Conservation (phyloP, 345 rosid genomes). For the Populus simonii region DNA sequence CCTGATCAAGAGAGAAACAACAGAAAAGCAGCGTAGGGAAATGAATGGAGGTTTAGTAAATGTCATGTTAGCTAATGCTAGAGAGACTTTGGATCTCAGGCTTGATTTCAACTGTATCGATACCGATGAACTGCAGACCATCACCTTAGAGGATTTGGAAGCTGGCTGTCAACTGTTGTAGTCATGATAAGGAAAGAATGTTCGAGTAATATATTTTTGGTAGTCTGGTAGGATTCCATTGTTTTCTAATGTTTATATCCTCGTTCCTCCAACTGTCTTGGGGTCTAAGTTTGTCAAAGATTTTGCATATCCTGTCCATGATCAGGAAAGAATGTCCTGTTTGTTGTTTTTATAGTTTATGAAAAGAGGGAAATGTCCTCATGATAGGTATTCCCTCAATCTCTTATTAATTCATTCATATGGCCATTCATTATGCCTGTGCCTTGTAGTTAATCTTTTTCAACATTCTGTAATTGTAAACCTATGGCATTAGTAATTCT, state of each 20-base stretch:
- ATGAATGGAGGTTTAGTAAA: constrained; percentile 92
- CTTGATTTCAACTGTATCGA: constrained; percentile 80
- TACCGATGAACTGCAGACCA: constrained; percentile 58
- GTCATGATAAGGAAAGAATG: neutral
- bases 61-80: constrained; percentile 78
- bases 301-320: neutral
- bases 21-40: constrained; percentile 84
- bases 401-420: neutral
- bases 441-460: neutral
- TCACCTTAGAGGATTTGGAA: constrained; percentile 70
- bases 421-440: neutral
- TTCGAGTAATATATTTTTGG: neutral
- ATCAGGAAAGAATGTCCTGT: neutral
- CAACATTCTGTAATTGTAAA: neutral
- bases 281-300: neutral
- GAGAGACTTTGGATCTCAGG: constrained; percentile 85
- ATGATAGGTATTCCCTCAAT: neutral
- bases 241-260: neutral
- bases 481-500: neutral
- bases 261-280: neutral
- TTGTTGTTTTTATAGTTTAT: neutral
- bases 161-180: constrained; percentile 55
- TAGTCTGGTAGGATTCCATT: neutral
- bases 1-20: constrained; percentile 62
- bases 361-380: neutral